Percentiles rank a stretch among this genome's conserved stretches.
Evolutionary conservation across 2,329 filamentous ascomycete species (phyloP).

Genomic region (Aurifilum marmelostoma): DNA sequence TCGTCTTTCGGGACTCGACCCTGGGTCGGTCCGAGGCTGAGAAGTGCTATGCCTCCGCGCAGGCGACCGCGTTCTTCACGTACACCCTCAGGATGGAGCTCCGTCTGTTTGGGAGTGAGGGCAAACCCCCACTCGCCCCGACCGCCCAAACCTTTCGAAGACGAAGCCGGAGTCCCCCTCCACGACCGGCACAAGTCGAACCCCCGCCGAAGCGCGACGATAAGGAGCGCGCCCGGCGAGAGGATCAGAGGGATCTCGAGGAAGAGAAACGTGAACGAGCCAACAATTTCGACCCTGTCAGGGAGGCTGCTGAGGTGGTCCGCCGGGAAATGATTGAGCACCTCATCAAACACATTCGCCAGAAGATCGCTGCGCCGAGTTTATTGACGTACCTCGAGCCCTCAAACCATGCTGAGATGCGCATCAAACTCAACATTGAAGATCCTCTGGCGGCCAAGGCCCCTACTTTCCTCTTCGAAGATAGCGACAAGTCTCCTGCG

Average conservation of each 20-base stretch:
- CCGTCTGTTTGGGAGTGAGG: conserved; percentile 47
- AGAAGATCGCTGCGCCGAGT: conserved; percentile 79
- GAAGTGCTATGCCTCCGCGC: conserved; percentile 76
- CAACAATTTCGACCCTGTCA: conserved; percentile 86
- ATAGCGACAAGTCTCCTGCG: conserved; percentile 63
- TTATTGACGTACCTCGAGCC: conserved; percentile 84
- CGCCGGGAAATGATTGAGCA: conserved; percentile 83
- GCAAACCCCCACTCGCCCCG: conserved; percentile 38
- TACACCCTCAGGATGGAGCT: conserved; percentile 91
- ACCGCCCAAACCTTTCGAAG: conserved; percentile 35
- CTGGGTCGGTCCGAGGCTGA: conserved; percentile 79
- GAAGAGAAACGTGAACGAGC: conserved; percentile 89
- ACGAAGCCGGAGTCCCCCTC: conserved; percentile 43
- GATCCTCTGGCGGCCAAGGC: conserved; percentile 66
- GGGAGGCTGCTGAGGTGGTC: conserved; percentile 78
- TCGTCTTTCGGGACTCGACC: conserved; percentile 82
- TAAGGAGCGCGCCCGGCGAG: conserved; percentile 64
- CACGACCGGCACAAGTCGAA: conserved; percentile 42
- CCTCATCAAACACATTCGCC: conserved; percentile 85
- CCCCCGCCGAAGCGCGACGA: conserved; percentile 64
- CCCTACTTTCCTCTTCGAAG: conserved; percentile 55
- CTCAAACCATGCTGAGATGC: conserved; percentile 75
- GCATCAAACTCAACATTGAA: conserved; percentile 76
- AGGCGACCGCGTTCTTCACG: conserved; percentile 85
- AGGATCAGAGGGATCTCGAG: conserved; percentile 82